phyloP scores from a whole-genome alignment of 306 rosid genomes.

The Cicer bijugum region DNA sequence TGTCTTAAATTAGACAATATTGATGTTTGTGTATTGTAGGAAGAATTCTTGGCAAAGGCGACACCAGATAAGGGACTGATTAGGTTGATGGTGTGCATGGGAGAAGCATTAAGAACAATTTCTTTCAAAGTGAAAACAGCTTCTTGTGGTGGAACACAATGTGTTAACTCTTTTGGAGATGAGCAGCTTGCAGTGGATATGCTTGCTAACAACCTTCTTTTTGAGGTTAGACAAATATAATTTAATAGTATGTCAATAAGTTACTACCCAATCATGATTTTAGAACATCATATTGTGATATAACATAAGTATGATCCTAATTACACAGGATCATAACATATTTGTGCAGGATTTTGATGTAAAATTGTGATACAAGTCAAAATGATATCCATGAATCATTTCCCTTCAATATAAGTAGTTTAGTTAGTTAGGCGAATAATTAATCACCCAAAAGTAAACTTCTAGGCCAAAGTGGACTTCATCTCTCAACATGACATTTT shows the following conservation, averaged over 20 bases:
- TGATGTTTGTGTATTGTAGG: conserved; percentile 54
- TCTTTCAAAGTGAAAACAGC: conserved; percentile 97
- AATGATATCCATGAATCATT: background rate
- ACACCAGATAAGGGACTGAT: conserved; percentile 87
- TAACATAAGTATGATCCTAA: no score
- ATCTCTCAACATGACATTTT: no score
- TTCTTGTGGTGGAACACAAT: conserved; percentile 97
- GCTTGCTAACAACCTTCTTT: conserved; percentile 88
- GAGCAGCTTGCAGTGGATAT: conserved; percentile 99
- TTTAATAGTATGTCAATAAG: background rate
- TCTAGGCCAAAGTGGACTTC: no score
- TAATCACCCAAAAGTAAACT: no score
- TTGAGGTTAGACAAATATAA: conserved; percentile 60
- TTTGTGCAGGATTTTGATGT: conserved; percentile 11
- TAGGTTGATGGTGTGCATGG: conserved; percentile 82
- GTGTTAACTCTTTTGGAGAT: conserved; percentile 95
- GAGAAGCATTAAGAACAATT: conserved; percentile 94
- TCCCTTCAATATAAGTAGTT: no score
- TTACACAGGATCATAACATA: background rate
- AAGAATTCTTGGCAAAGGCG: conserved; percentile 84
- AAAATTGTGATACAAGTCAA: conserved; percentile 14
- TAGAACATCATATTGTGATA: background rate
- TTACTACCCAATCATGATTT: conserved; percentile 5
- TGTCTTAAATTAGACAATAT: no score
- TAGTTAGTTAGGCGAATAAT: no score